Base-by-base conservation (phyloP, 2,329 filamentous ascomycete genomes). In the Setomelanomma holmii region DNA sequence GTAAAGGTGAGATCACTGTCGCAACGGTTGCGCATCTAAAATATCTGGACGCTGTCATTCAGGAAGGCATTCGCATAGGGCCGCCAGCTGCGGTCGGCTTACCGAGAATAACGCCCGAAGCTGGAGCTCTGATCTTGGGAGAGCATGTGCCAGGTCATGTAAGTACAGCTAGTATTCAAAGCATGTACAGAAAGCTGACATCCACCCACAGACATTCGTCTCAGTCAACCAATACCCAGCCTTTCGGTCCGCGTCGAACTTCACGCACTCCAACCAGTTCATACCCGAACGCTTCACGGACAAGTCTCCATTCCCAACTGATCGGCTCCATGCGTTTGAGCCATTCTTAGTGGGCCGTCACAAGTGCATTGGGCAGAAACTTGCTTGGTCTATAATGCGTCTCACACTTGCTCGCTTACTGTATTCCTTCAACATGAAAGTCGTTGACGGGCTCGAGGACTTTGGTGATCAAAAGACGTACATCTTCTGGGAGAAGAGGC, bases 351-450 rank as follows among this genome's bases (percentile, higher is more conserved):
- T 61, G 5, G 66, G 66, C 5, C 51, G 60, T 10, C 53, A 65
- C 14, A 60, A 55, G 12, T 71, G 67, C 33, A 51, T 68, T 6
- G 66, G 67, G 1, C 47, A 58, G 34, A 58, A 51, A 38, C 30
- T 63, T 17, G 68, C 69, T 1, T 74, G 71, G 48, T 61, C 58
- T 14, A 58, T 66, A 22, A 65, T 69, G 63, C 45, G 61, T 5
- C 42, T 77, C 14, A 74, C 76, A 8, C 48, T 78, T 22, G 67
- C 75, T 1, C 75, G 73, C 46, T 40, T 78, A 35, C 35, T 78
- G 1, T 78, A 61, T 56, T 59, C 65, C 2, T 79, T 78, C 47
- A 74, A 78, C 55, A 21, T 63, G 5, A 42, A 46, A 3, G 10
- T 44, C 5, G 43, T 42, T 10, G 39, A 39, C 14, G 20, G 40